Evolutionary conservation across 345 rosid genomes (phyloP), one percentile per base, ranked within the genome.

Genomic region (Gossypium rotundifolium): DNA sequence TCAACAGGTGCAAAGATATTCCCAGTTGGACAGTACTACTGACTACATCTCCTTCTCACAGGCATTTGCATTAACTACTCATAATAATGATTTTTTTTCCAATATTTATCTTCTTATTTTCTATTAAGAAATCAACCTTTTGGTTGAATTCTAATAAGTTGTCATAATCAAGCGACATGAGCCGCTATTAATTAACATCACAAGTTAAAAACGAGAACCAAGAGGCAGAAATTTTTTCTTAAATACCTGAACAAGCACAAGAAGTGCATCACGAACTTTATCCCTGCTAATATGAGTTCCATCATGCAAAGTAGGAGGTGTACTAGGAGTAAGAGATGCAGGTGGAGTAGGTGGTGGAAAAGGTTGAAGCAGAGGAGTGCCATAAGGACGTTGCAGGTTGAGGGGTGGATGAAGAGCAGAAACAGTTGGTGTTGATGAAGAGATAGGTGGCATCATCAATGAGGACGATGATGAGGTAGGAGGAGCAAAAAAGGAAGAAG

Each of bases 281-380:
- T 90, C 92, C 75, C 84, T 85, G 78, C 63, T 81, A 77, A 90
- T 85, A 57, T 80, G 20, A 70, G 84, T 76, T 71, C 74, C 71
- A 40, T 77, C 74, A 49, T 65, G 71, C 9, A 59, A 66, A 62
- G 72, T 16, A 11, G 73, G 58, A 52, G 81, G 23, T 23, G 83
- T 65, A 61, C 52, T 69, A 46, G 90, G 90, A 55, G 90, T 81
- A 33, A 90, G 88, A 64, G 92, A 88, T 20, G 83, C 83, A n/a
- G 94, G 88, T 74, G 91, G 90, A 62, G 75, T 74, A 42, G 92
- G 90, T 52, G 94, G 94, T 60, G 91, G 92, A 73, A 90, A 88
- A 27, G 91, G 92, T 79, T 90, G 89, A 81, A 86, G 92, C 84
- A 90, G 27, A 62, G 90, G 92, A 46, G 86, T 72, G 67, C 90